Percentiles rank a stretch among this genome's conserved stretches.
phyloP scores from a whole-genome alignment of 2,329 filamentous ascomycete genomes.

The Trichoderma citrinoviride region DNA sequence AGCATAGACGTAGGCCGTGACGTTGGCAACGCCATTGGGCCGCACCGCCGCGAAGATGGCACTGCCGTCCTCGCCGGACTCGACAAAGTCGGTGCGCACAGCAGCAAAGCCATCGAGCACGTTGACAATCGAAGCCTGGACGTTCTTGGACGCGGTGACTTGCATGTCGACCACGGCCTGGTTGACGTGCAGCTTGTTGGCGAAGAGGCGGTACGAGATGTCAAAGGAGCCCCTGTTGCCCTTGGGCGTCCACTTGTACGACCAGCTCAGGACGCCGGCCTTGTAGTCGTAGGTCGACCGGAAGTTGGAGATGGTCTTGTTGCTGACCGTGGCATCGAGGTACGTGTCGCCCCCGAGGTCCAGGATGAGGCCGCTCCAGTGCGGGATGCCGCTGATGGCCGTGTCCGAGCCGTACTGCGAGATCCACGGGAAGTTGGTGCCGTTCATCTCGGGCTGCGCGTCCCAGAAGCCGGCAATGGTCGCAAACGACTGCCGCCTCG shows the following conservation, averaged over 20 bases:
- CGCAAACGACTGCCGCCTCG: slow-evolving; percentile 61
- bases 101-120: slow-evolving; percentile 66
- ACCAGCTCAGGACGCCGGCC: slow-evolving; percentile 61
- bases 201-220: slow-evolving; percentile 64
- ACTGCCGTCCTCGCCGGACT: slow-evolving; percentile 53
- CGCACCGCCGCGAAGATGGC: slow-evolving; percentile 64
- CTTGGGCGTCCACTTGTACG: slow-evolving; percentile 62
- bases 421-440: slow-evolving; percentile 65
- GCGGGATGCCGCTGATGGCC: slow-evolving; percentile 68
- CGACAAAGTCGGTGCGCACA: slow-evolving; percentile 59
- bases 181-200: slow-evolving; percentile 61
- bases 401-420: slow-evolving; percentile 60
- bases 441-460: slow-evolving; percentile 54
- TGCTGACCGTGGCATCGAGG: slow-evolving; percentile 60
- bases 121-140: slow-evolving; percentile 61
- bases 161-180: slow-evolving; percentile 52
- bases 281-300: slow-evolving; percentile 60
- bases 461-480: slow-evolving; percentile 68
- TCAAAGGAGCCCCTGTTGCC: slow-evolving; percentile 47
- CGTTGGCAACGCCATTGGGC: slow-evolving; percentile 58
- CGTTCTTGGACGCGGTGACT: slow-evolving; percentile 54
- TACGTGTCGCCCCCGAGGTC: slow-evolving; percentile 52
- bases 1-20: slow-evolving; percentile 56
- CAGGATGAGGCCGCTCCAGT: slow-evolving; percentile 49
- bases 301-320: slow-evolving; percentile 59